Evolutionary conservation across 495 filamentous ascomycete genomes (phyloP).

Genomic region (Tuber brumale): DNA sequence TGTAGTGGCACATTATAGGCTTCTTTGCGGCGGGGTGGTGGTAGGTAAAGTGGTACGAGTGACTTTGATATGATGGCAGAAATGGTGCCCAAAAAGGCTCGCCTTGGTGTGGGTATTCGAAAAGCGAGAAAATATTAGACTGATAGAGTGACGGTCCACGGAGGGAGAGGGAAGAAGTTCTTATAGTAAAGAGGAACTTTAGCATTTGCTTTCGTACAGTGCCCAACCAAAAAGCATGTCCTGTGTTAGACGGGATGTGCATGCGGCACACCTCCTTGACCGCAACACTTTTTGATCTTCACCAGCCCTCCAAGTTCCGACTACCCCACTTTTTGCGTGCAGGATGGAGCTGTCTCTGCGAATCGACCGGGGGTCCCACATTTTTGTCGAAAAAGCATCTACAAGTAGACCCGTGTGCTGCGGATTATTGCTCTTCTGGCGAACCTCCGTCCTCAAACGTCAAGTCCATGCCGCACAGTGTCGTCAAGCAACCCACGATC

Average conservation of each 20-base stretch:
- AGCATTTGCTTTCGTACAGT: not conserved
- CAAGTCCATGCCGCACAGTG: not conserved
- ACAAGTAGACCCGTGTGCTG: not conserved
- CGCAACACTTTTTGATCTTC: not conserved
- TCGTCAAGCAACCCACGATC: not conserved
- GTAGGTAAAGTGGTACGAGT: not conserved
- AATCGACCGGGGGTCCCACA: not conserved
- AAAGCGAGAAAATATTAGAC: not conserved
- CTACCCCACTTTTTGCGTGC: not conserved
- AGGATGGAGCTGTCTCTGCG: not conserved
- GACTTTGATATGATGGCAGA: not conserved
- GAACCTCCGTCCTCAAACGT: not conserved
- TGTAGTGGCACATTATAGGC: constrained; percentile 32
- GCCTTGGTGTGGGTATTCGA: not conserved
- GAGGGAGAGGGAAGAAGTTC: not conserved
- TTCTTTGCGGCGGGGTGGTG: not conserved
- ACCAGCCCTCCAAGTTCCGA: not conserved
- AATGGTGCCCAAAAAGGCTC: not conserved
- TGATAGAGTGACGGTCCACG: not conserved
- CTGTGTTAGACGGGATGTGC: not conserved
- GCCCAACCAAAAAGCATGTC: not conserved
- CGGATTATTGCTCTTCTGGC: not conserved
- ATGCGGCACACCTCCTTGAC: not conserved
- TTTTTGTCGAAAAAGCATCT: not conserved
- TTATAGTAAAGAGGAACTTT: not conserved